phyloP scores from a whole-genome alignment of 441 rosid genomes.

The Adansonia gregorii region DNA sequence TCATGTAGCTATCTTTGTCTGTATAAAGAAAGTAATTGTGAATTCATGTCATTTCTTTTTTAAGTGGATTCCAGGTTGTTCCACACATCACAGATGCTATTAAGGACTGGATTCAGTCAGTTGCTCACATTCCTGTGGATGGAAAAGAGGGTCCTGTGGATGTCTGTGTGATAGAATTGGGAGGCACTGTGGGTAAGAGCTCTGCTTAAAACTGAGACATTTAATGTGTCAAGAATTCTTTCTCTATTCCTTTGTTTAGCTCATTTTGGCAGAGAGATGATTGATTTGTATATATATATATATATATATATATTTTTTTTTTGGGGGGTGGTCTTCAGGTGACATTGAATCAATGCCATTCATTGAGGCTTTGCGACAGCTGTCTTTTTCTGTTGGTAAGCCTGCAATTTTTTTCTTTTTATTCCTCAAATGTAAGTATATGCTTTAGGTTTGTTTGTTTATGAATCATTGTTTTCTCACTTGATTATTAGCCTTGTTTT shows the following conservation, averaged over 20 bases:
- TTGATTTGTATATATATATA: neutral
- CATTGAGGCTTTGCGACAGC: conserved; percentile 75
- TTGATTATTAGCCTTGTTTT: conserved; percentile 5
- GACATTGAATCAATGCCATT: conserved; percentile 80
- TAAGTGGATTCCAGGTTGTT: conserved; percentile 55
- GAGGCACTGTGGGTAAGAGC: conserved; percentile 74
- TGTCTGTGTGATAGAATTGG: conserved; percentile 81
- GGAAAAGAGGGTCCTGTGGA: conserved; percentile 66
- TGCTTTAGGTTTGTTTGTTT: conserved; percentile 14
- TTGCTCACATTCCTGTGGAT: conserved; percentile 70
- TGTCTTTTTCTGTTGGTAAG: conserved; percentile 78
- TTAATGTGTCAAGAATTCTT: conserved; percentile 1
- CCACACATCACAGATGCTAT: conserved; percentile 79
- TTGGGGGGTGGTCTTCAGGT: conserved; percentile 35
- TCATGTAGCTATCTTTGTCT: conserved; percentile 24
- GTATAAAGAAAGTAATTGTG: conserved; percentile 4
- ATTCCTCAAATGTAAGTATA: conserved; percentile 10
- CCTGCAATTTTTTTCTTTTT: conserved; percentile 25
- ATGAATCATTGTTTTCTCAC: neutral
- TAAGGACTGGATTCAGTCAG: conserved; percentile 65
- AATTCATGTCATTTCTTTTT: conserved; percentile 20
- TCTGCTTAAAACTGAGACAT: conserved; percentile 12
- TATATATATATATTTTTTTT: neutral
- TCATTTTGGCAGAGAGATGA: neutral
- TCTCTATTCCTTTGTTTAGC: neutral